Evolutionary conservation across 495 filamentous ascomycete species (phyloP).

Genomic region (Penicillium steckii): DNA sequence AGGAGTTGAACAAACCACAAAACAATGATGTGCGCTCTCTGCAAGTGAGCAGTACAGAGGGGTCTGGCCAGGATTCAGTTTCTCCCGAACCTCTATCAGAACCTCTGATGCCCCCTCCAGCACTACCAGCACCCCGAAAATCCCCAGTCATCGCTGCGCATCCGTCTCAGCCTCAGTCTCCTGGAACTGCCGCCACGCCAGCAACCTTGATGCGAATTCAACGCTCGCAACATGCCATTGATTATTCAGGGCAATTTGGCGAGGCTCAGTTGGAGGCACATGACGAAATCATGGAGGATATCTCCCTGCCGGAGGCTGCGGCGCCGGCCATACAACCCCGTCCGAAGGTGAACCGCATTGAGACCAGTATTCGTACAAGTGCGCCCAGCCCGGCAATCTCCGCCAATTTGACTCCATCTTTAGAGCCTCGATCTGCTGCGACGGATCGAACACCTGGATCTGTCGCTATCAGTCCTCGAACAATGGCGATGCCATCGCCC

Average conservation of each 20-base stretch:
- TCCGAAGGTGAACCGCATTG: slow-evolving; percentile 43
- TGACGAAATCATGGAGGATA: slow-evolving; percentile 65
- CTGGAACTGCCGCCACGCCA: slow-evolving; percentile 64
- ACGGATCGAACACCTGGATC: slow-evolving; percentile 24
- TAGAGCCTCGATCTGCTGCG: slow-evolving; percentile 29
- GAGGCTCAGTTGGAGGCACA: slow-evolving; percentile 35
- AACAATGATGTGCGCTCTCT: slow-evolving; percentile 37
- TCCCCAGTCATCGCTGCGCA: slow-evolving; percentile 54
- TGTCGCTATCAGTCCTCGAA: slow-evolving; percentile 36
- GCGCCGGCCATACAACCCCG: slow-evolving; percentile 28
- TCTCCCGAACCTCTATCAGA: slow-evolving; percentile 71
- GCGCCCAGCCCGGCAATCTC: slow-evolving; percentile 29
- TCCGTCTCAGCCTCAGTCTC: slow-evolving; percentile 25
- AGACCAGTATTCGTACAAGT: slow-evolving; percentile 35
- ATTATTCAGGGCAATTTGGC: slow-evolving; percentile 23
- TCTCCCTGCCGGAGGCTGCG: slow-evolving; percentile 65
- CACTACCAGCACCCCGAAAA: slow-evolving; percentile 49
- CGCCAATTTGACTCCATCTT: slow-evolving; percentile 29
- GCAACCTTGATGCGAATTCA: slow-evolving; percentile 80
- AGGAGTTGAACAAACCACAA: slow-evolving; percentile 32
- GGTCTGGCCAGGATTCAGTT: slow-evolving; percentile 66
- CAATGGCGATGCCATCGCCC: slow-evolving; percentile 43
- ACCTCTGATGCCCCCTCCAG: slow-evolving; percentile 70
- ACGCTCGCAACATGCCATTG: slow-evolving; percentile 34
- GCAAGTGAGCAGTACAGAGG: slow-evolving; percentile 51